These are phyloP conservation scores for Phellopilus nigrolimitatus DNA, from an alignment of 1,284 basidiomycete species.

Conservation along the genomic window DNA sequence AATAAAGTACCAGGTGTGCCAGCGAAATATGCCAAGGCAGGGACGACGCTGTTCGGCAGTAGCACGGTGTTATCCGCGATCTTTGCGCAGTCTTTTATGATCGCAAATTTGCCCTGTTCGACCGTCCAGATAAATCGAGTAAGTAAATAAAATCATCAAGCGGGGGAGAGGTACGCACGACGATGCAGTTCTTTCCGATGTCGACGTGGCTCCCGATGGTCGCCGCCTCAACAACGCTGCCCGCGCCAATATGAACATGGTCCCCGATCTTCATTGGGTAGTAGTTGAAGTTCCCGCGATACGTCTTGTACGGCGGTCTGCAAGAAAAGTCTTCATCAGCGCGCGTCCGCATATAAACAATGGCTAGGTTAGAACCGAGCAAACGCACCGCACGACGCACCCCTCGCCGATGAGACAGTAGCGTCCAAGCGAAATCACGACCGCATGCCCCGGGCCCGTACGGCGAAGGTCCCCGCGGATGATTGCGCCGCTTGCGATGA, in stretches of 20 bases:
- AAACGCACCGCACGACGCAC: conserved; percentile 76
- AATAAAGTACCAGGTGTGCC: conserved; percentile 77
- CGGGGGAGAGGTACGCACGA: conserved; percentile 46
- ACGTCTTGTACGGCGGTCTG: conserved; percentile 86
- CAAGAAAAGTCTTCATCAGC: background rate
- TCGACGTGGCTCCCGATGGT: conserved; percentile 92
- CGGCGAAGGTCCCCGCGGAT: conserved; percentile 86
- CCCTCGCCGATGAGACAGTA: conserved; percentile 91
- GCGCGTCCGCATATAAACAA: background rate
- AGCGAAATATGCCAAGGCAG: conserved; percentile 79
- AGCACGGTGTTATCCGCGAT: conserved; percentile 86
- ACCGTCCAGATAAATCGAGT: background rate
- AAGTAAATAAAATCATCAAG: background rate
- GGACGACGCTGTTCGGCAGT: conserved; percentile 90
- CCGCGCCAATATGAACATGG: conserved; percentile 88
- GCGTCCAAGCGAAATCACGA: conserved; percentile 88
- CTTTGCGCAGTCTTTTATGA: conserved; percentile 93
- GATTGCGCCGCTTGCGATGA: conserved; percentile 85
- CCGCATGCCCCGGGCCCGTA: conserved; percentile 82
- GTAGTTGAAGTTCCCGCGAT: conserved; percentile 91
- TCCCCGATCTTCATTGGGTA: conserved; percentile 98
- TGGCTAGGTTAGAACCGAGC: background rate
- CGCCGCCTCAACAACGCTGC: conserved; percentile 88
- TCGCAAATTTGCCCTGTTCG: conserved; percentile 86
- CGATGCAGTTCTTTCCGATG: conserved; percentile 92